Base-by-base conservation (phyloP, 2,329 filamentous ascomycete genomes). In the Lecanicillium sp. region DNA sequence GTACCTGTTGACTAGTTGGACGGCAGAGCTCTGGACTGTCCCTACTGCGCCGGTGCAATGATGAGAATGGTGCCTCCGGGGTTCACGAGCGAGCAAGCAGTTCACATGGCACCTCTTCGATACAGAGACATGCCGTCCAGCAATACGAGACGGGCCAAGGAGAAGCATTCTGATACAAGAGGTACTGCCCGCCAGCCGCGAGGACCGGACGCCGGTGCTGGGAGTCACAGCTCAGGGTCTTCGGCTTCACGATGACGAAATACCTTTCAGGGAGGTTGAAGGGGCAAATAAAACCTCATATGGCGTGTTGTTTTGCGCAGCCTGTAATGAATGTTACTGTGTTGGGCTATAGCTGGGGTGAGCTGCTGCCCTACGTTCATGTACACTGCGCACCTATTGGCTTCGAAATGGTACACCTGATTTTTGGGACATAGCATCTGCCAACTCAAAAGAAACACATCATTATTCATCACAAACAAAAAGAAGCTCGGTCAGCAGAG, bases 41-140 rank as follows among this genome's bases (percentile, higher is more conserved):
- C 13, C 17, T 36, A 39, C 19, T 36, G 32, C 40, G 40, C 27
- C 27, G 40, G 35, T 9, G 31, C 40, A 15, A 38, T 39, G 36
- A 29, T 39, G 10, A 25, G 22, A 25, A 25, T 41, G 39, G 39
- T 41, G 10, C 39, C 39, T 11, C 39, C 39, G 9, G 39, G 39
- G 31, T 33, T 17, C 19, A 40, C 39, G 29, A 40, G 39, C 20
- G 39, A 40, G 29, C 39, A 40, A 22, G 39, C 33, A 19, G 39
- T 40, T 9, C 19, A 29, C 18, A 28, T 36, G n/a, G 33, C 27
- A 6, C 39, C 19, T 28, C 17, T 40, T 12, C 39, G 39, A 32
- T 40, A 40, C n/a, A 19, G 33, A 15, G 39, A 40, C 17, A 11
- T 41, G 39, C 39, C 39, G 13, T 37, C 39, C 7, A 28, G 11